These are phyloP conservation scores for Areca catechu DNA, from an alignment of 176 grass and related monocot species.

Conservation along the genomic window DNA sequence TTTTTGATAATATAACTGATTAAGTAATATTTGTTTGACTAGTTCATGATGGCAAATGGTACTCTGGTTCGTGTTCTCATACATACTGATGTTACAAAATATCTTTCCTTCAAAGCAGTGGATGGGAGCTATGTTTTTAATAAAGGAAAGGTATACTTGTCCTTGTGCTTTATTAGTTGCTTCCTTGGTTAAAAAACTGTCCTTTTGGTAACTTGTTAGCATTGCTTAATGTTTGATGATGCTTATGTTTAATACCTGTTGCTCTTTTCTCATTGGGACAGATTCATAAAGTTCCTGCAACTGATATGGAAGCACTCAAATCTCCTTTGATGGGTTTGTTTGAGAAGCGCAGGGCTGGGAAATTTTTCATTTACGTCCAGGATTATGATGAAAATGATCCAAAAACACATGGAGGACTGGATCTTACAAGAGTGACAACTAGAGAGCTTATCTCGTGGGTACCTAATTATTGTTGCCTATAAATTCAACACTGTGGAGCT, in stretches of 20 bases:
- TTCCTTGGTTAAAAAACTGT: neutral
- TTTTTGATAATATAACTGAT: conserved; percentile 3
- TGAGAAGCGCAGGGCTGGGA: conserved; percentile 84
- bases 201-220: conserved; percentile 4
- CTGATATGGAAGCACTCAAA: conserved; percentile 78
- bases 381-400: conserved; percentile 79
- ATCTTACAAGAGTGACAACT: conserved; percentile 73
- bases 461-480: conserved; percentile 3
- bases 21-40: conserved; percentile 16
- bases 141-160: conserved; percentile 57
- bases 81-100: conserved; percentile 80
- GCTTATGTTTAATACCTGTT: conserved; percentile 1
- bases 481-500: neutral
- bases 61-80: conserved; percentile 73
- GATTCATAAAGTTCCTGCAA: conserved; percentile 85
- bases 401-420: conserved; percentile 68
- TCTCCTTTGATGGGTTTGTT: conserved; percentile 83
- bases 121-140: conserved; percentile 88
- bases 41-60: conserved; percentile 94
- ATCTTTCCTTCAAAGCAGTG: conserved; percentile 76
- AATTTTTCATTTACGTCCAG: conserved; percentile 84
- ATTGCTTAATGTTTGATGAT: neutral
- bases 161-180: neutral
- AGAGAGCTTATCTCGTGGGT: conserved; percentile 72
- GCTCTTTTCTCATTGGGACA: conserved; percentile 20